These are phyloP conservation scores for Podospora appendiculata DNA, from an alignment of 495 filamentous ascomycete genomes.

Conservation along the genomic window DNA sequence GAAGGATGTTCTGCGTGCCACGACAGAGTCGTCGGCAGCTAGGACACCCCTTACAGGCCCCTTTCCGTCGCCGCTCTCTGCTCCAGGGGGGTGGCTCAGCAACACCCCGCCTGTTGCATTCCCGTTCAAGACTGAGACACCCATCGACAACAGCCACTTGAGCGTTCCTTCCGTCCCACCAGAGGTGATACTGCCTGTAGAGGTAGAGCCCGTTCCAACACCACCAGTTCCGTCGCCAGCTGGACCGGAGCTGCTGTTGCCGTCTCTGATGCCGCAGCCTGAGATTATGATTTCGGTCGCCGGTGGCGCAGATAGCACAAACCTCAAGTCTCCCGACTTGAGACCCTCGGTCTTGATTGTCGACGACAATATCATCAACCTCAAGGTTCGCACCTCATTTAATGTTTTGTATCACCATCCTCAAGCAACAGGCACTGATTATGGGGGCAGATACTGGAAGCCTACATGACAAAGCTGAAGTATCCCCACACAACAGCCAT, in stretches of 20 bases:
- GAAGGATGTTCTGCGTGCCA: not conserved
- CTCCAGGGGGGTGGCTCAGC: not conserved
- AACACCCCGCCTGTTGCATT: not conserved
- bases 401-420: not conserved
- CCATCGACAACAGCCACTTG: too few species aligned
- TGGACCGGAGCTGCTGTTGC: too few species aligned
- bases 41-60: not conserved
- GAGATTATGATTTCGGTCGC: not conserved
- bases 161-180: too few species aligned
- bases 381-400: conserved; percentile 17
- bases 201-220: too few species aligned
- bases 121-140: too few species aligned
- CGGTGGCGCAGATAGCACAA: not conserved
- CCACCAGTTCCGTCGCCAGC: too few species aligned
- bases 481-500: conserved; percentile 44
- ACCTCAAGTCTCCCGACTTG: not conserved
- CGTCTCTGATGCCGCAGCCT: not conserved
- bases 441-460: conserved; percentile 28
- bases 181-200: too few species aligned
- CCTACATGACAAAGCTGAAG: conserved; percentile 47
- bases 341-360: conserved; percentile 26
- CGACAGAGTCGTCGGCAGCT: not conserved
- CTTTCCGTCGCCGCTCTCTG: too few species aligned
- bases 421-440: not conserved
- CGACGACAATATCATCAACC: conserved; percentile 38